Percentiles rank a stretch among this genome's conserved stretches.
Evolutionary conservation across 2,329 filamentous ascomycete species (phyloP).

Genomic region (Sporothrix brasiliensis): DNA sequence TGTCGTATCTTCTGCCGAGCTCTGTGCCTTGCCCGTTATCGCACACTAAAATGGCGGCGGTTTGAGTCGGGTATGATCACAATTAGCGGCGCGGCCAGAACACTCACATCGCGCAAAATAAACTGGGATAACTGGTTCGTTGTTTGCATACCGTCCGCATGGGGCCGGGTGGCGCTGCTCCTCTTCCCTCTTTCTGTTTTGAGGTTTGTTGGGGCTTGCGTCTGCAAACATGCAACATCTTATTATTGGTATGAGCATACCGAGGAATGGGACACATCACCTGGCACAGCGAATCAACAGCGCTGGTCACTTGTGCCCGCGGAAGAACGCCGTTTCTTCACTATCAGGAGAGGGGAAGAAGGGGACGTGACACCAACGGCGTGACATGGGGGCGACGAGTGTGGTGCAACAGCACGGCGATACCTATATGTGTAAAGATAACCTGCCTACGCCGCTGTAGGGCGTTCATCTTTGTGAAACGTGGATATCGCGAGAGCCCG

Average conservation of each 20-base stretch:
- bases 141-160: slow-evolving; percentile 12
- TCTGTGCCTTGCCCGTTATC: slow-evolving; percentile 24
- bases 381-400: not conserved
- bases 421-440: not conserved
- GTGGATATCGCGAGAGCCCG: slow-evolving; percentile 22
- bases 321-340: not conserved
- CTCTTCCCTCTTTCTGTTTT: not conserved
- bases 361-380: slow-evolving; percentile 17
- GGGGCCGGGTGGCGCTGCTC: slow-evolving; percentile 13
- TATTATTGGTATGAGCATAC: not conserved
- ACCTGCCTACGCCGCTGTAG: not conserved
- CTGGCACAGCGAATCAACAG: not conserved
- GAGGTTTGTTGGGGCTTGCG: slow-evolving; percentile 20
- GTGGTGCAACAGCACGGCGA: slow-evolving; percentile 4
- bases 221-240: not conserved
- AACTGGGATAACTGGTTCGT: slow-evolving; percentile 3
- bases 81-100: slow-evolving; percentile 14
- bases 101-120: not conserved
- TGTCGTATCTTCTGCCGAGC: not conserved
- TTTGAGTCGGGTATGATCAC: slow-evolving; percentile 22
- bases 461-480: slow-evolving; percentile 32
- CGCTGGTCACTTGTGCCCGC: not conserved
- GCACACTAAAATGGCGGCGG: slow-evolving; percentile 18
- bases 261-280: slow-evolving; percentile 10
- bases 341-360: slow-evolving; percentile 2